phyloP scores from a whole-genome alignment of 1,284 basidiomycete genomes.

The Ustilago hordei region DNA sequence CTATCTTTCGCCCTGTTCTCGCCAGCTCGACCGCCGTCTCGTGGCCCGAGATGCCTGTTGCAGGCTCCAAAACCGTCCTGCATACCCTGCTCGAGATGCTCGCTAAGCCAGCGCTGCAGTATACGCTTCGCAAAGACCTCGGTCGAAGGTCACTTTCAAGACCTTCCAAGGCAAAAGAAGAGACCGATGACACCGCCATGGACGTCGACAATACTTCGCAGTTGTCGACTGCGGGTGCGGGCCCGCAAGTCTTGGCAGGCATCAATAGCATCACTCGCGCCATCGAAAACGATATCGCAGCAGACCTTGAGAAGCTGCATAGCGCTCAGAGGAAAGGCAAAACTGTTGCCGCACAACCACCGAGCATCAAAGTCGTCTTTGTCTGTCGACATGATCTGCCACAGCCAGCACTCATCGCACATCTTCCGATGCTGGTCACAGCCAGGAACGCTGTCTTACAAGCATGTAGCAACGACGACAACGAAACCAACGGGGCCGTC shows the following conservation, averaged over 20 bases:
- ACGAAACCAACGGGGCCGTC: neutral
- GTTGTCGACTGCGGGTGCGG: neutral
- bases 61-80: conserved; percentile 45
- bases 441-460: conserved; percentile 35
- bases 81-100: conserved; percentile 48
- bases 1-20: conserved; percentile 51
- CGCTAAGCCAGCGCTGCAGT: conserved; percentile 15
- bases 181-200: neutral
- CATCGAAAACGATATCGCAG: conserved; percentile 31
- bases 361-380: conserved; percentile 32
- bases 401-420: conserved; percentile 31
- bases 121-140: conserved; percentile 18
- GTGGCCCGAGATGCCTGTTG: conserved; percentile 50
- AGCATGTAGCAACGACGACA: neutral
- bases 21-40: conserved; percentile 43
- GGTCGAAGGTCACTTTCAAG: conserved; percentile 13
- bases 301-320: conserved; percentile 12
- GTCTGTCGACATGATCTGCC: conserved; percentile 47
- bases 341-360: neutral
- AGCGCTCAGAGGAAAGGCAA: conserved; percentile 16
- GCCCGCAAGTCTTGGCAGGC: conserved; percentile 30
- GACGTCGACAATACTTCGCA: conserved; percentile 10
- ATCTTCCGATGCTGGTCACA: conserved; percentile 45
- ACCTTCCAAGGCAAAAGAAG: neutral
- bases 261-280: conserved; percentile 49